Evolutionary conservation across 2,329 filamentous ascomycete species (phyloP).

Genomic region (Emmonsiellopsis sp.): DNA sequence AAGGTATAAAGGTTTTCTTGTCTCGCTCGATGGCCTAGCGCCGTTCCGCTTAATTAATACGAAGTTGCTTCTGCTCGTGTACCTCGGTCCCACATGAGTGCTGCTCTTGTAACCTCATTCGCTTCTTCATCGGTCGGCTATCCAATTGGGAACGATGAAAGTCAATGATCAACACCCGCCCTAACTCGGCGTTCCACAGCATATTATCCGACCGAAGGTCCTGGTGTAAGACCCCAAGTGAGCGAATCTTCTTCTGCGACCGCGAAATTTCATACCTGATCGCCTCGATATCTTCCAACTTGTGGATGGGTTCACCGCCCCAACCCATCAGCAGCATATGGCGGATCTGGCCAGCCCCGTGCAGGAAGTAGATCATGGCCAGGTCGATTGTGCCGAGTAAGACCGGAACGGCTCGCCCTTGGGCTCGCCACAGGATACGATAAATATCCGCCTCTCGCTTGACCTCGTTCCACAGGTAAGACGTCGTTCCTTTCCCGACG

Average conservation of each 20-base stretch:
- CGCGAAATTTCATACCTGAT: conserved; percentile 2
- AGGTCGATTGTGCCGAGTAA: conserved; percentile 21
- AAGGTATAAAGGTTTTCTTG: no score
- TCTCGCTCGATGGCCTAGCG: no score
- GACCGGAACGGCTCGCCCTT: conserved; percentile 22
- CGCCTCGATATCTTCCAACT: no score
- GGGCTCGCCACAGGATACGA: conserved; percentile 13
- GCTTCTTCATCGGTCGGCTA: conserved; percentile 1
- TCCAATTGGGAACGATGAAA: conserved; percentile 16
- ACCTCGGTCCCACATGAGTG: no score
- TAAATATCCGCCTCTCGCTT: conserved; percentile 20
- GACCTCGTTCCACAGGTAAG: conserved; percentile 16
- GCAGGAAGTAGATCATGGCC: conserved; percentile 19
- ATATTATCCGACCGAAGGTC: conserved; percentile 15
- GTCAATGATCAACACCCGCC: conserved; percentile 16
- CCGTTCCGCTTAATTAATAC: no score
- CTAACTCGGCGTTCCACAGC: conserved; percentile 18
- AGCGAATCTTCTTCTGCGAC: not conserved
- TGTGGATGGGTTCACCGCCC: conserved; percentile 15
- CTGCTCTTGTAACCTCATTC: no score
- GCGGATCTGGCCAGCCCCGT: conserved; percentile 19
- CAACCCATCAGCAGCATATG: conserved; percentile 25
- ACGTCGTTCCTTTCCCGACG: conserved; percentile 25
- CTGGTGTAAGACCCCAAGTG: not conserved
- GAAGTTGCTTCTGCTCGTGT: no score